Base-by-base conservation (phyloP, 1,284 basidiomycete species). In the Porogramme epimiltina region DNA sequence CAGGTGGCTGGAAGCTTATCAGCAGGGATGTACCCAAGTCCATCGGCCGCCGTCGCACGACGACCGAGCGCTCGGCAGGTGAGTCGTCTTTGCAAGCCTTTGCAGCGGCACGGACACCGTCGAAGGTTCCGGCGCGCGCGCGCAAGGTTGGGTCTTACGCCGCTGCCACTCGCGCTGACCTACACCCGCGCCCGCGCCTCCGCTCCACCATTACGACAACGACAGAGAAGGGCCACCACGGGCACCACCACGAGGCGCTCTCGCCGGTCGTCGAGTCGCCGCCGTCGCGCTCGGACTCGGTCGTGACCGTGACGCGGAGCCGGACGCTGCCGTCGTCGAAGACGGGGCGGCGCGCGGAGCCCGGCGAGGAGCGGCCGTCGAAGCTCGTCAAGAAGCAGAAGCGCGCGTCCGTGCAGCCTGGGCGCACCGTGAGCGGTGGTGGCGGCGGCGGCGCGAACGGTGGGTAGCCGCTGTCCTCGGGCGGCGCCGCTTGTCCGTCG, bases 241-340 rank as follows among this genome's bases (percentile, higher is more conserved):
- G 34, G n/a, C 34, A 37, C 34, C 34, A 37, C 10, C 39, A 61
- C 50, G 5, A 59, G 53, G 8, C 51, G 25, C 70, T 78, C 37
- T 71, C 78, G 25, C 77, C 80, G 18, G 74, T 76, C 33, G 58
- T 67, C 4, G 78, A 81, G 54, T 61, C 72, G 53, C 67, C 75
- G 22, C 57, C 62, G 38, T 64, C 68, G 23, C 55, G 67, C 33
- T 52, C 52, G 51, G 60, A 62, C 42, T 61, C 61, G 47, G 63
- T 68, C n/a, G 67, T 71, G 23, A 72, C 73, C 43, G 75, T 85
- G 15, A 73, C 72, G 40, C 75, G 85, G 31, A 86, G 86, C 63
- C 75, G 79, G 56, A 88, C 85, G 28, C 55, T 88, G 50, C 85
- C 85, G 6, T 77, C 79, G 45, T 76, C 78, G 34, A 66, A 58